Conservation (phyloP, 371 early-diverging fungal species). For the Actinomucor elegans region DNA sequence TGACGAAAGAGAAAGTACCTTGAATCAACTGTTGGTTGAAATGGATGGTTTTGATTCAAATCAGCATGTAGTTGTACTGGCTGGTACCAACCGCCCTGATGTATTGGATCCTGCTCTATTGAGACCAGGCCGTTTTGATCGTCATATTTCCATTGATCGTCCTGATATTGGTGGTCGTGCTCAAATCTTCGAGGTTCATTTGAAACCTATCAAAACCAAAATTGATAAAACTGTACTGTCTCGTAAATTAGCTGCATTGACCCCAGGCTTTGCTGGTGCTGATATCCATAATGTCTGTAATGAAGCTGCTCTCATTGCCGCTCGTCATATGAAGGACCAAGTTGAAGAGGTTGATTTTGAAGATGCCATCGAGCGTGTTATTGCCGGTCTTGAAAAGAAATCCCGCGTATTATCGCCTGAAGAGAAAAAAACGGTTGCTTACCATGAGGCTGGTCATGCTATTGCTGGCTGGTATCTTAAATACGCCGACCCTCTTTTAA, state of each 20-base stretch:
- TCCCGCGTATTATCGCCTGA: conserved; percentile 92
- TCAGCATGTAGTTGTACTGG: conserved; percentile 93
- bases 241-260: conserved; percentile 86
- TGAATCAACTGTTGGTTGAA: conserved; percentile 97
- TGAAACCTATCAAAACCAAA: conserved; percentile 88
- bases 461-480: conserved; percentile 96
- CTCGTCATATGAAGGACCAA: conserved; percentile 68
- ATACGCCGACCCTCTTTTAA: conserved; percentile 93
- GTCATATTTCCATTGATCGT: conserved; percentile 95
- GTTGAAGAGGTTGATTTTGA: conserved; percentile 92
- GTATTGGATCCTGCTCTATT: conserved; percentile 91
- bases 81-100: conserved; percentile 95
- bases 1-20: conserved; percentile 97
- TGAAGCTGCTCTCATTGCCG: conserved; percentile 97
- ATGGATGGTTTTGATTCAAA: conserved; percentile 98
- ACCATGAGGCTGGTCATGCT: conserved; percentile 99
- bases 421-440: conserved; percentile 97
- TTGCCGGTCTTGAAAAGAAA: conserved; percentile 97
- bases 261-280: conserved; percentile 97
- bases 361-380: conserved; percentile 95
- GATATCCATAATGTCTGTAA: conserved; percentile 99
- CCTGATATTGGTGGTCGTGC: conserved; percentile 96
- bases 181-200: conserved; percentile 94
- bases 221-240: conserved; percentile 77
- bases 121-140: conserved; percentile 98